Percentiles rank a stretch among this genome's conserved stretches.
phyloP scores from a whole-genome alignment of 1,284 basidiomycete species.

The Sphagnurus paluster region DNA sequence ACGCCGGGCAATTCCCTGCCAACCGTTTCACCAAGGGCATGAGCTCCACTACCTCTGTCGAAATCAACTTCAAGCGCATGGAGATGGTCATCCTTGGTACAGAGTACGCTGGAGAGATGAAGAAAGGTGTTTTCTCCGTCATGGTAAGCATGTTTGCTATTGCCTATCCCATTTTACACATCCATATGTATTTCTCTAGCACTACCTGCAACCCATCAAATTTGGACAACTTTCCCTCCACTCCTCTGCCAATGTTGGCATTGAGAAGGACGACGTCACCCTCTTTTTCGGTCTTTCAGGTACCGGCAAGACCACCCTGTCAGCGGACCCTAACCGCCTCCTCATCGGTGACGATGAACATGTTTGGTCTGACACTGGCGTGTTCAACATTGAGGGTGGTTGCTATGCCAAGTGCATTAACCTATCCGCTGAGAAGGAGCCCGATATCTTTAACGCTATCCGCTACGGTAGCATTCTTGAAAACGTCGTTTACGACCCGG shows the following conservation, averaged over 20 bases:
- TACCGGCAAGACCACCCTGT: slow-evolving; percentile 97
- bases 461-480: slow-evolving; percentile 96
- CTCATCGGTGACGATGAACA: slow-evolving; percentile 98
- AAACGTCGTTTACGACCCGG: slow-evolving; percentile 98
- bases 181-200: slow-evolving; percentile 42
- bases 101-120: slow-evolving; percentile 99
- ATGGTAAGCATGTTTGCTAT: slow-evolving; percentile 59
- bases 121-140: slow-evolving; percentile 99
- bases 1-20: slow-evolving; percentile 99
- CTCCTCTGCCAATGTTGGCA: slow-evolving; percentile 98
- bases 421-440: slow-evolving; percentile 95
- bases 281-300: slow-evolving; percentile 99
- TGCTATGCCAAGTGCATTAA: slow-evolving; percentile 99
- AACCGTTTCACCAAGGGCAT: slow-evolving; percentile 99
- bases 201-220: slow-evolving; percentile 99
- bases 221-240: slow-evolving; percentile 98
- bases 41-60: slow-evolving; percentile 98
- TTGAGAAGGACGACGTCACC: slow-evolving; percentile 88
- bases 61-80: slow-evolving; percentile 99
- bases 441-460: slow-evolving; percentile 97
- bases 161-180: background rate
- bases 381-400: slow-evolving; percentile 99
- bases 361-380: slow-evolving; percentile 96
- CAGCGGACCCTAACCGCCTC: slow-evolving; percentile 87
- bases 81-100: slow-evolving; percentile 99